phyloP scores from a whole-genome alignment of 257 asterid species.

The Solanum paucissectum region DNA sequence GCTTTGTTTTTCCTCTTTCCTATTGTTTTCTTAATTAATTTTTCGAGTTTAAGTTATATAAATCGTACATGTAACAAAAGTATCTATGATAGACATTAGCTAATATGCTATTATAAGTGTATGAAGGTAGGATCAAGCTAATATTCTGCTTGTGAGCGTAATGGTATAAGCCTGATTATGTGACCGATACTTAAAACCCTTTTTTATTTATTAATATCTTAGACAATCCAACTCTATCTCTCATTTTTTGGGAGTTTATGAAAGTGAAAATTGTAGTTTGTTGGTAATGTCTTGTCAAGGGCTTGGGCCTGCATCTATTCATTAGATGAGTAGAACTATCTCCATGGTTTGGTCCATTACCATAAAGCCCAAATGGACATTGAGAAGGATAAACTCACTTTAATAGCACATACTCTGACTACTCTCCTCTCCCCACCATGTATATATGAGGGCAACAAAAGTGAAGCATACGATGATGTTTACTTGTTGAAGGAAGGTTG shows the following conservation, averaged over 20 bases:
- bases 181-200: neutral
- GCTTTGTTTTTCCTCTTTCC: neutral
- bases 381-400: neutral
- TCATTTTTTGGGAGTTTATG: neutral
- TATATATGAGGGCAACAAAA: neutral
- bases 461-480: neutral
- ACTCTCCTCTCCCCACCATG: neutral
- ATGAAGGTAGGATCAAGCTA: neutral
- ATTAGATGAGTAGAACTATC: neutral
- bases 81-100: neutral
- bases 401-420: neutral
- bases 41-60: neutral
- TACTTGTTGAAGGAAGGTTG: neutral
- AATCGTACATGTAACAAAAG: neutral
- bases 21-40: neutral
- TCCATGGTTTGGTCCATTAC: neutral
- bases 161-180: neutral
- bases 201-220: neutral
- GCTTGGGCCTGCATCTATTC: neutral
- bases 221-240: neutral
- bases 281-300: neutral
- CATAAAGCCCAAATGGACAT: neutral
- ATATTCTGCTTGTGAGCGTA: neutral
- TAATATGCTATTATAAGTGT: neutral
- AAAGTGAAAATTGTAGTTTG: neutral